Conservation (phyloP, 768 basidiomycete genomes). For the Rhizopogon roseolus region DNA sequence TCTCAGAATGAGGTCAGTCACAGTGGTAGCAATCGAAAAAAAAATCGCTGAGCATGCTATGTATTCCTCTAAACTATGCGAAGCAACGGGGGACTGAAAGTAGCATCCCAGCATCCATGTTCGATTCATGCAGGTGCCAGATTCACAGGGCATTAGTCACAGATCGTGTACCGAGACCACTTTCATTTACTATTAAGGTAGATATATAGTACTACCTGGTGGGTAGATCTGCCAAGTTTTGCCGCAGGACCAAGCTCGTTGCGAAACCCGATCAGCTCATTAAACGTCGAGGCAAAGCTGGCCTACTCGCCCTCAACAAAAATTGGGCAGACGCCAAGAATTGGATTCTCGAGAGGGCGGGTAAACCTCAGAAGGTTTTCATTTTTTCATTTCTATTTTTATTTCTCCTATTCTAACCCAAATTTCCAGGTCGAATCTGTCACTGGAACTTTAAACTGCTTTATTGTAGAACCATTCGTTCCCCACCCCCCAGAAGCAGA, state of each 20-base stretch:
- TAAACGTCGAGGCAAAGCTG: conserved; percentile 98
- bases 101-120: too few species aligned
- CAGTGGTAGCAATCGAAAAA: too few species aligned
- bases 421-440: conserved; percentile 77
- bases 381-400: background rate
- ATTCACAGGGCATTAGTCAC: too few species aligned
- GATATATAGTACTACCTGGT: too few species aligned
- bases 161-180: too few species aligned
- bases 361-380: conserved; percentile 82
- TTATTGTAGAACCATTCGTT: conserved; percentile 99
- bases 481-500: conserved; percentile 92
- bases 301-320: conserved; percentile 92
- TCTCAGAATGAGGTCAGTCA: too few species aligned
- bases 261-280: conserved; percentile 98
- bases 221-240: too few species aligned
- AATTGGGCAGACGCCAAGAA: conserved; percentile 79
- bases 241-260: conserved; percentile 85
- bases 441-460: conserved; percentile 93
- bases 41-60: too few species aligned
- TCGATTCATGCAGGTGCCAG: too few species aligned
- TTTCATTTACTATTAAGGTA: too few species aligned
- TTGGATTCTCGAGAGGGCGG: conserved; percentile 87
- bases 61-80: too few species aligned
- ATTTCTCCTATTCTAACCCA: conserved; percentile 5
- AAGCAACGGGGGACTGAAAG: too few species aligned